Percentiles rank a stretch among this genome's conserved stretches.
These are phyloP conservation scores for Agaricus sinodeliciosus DNA, from an alignment of 768 basidiomycete genomes.

Conservation along the genomic window DNA sequence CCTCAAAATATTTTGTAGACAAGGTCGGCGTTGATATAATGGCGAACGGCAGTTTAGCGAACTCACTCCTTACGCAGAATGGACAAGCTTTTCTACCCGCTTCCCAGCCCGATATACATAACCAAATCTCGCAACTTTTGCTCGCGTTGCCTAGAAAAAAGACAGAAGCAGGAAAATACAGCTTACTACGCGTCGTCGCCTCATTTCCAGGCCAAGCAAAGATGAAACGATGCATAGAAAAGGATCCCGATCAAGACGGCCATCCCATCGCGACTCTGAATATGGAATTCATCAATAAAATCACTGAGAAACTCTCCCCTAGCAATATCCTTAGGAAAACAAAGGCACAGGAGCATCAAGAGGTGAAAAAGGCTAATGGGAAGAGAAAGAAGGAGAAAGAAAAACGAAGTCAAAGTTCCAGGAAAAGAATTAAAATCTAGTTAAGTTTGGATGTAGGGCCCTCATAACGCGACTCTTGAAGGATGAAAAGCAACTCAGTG, in stretches of 20 bases:
- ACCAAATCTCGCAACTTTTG: slow-evolving; percentile 20
- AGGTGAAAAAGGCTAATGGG: neutral
- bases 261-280: slow-evolving; percentile 37
- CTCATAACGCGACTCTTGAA: no score
- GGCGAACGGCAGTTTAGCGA: neutral
- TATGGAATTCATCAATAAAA: slow-evolving; percentile 31
- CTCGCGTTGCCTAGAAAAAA: slow-evolving; percentile 26
- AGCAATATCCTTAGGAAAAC: slow-evolving; percentile 22
- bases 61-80: slow-evolving; percentile 20
- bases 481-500: no score
- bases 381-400: neutral
- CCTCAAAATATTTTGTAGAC: slow-evolving; percentile 31
- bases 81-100: slow-evolving; percentile 26
- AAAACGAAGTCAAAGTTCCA: neutral
- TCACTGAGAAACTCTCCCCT: slow-evolving; percentile 29
- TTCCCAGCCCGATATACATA: slow-evolving; percentile 24
- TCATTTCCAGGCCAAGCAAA: slow-evolving; percentile 35
- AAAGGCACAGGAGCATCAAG: neutral
- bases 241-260: slow-evolving; percentile 30
- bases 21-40: slow-evolving; percentile 22
- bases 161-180: slow-evolving; percentile 30
- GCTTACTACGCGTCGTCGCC: slow-evolving; percentile 33
- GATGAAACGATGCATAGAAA: slow-evolving; percentile 30
- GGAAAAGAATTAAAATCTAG: neutral
- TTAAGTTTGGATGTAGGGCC: neutral